phyloP scores from a whole-genome alignment of 2,329 filamentous ascomycete species.

The Akanthomyces uredinophilus region DNA sequence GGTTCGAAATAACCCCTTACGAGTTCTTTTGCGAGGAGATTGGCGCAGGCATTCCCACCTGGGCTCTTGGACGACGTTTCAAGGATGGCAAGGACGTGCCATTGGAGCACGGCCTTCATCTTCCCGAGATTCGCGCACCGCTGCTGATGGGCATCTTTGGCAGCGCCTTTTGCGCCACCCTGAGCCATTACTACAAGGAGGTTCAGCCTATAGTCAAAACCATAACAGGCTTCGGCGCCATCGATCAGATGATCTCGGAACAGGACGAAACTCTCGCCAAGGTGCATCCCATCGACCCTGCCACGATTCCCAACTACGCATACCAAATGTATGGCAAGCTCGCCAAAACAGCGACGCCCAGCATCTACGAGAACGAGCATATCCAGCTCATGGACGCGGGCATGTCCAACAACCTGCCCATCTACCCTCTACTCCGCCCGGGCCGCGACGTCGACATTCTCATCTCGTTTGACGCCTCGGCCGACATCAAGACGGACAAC shows the following conservation, averaged over 20 bases:
- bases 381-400: conserved; percentile 91
- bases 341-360: conserved; percentile 71
- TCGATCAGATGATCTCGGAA: conserved; percentile 79
- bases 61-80: conserved; percentile 84
- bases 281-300: conserved; percentile 91
- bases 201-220: conserved; percentile 75
- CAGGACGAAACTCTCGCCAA: conserved; percentile 81
- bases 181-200: conserved; percentile 95
- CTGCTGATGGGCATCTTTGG: conserved; percentile 93
- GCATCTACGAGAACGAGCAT: conserved; percentile 65
- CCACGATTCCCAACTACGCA: conserved; percentile 83
- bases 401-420: conserved; percentile 97
- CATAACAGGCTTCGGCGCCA: conserved; percentile 65
- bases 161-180: conserved; percentile 89
- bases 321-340: conserved; percentile 74
- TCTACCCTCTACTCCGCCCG: conserved; percentile 86
- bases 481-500: conserved; percentile 89
- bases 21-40: conserved; percentile 96
- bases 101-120: conserved; percentile 59
- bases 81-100: conserved; percentile 52
- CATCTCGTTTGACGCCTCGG: conserved; percentile 89
- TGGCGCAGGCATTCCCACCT: conserved; percentile 85
- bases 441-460: conserved; percentile 85
- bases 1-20: conserved; percentile 94
- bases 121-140: conserved; percentile 80